Conservation (phyloP, 805 yeast genomes). For the Pichia deserticola region DNA sequence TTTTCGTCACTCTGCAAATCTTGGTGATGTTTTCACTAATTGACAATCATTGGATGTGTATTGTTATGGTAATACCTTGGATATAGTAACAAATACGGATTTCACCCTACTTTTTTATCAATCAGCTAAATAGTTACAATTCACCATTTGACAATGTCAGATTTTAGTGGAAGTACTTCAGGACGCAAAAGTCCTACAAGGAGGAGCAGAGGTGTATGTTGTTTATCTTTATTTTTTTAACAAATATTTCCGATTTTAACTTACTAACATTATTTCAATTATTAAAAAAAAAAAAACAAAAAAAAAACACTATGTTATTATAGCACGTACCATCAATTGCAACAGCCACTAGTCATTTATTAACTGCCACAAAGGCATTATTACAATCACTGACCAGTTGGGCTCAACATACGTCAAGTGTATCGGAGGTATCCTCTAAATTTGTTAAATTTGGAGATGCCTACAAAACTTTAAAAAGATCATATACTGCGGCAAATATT, state of each 20-base stretch:
- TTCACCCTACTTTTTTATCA: not conserved
- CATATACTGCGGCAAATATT: slow-evolving; percentile 72
- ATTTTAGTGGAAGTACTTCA: not conserved
- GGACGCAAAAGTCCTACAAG: slow-evolving; percentile 6
- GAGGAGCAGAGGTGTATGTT: slow-evolving; percentile 8
- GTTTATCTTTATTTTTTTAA: not conserved
- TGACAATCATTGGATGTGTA: no score
- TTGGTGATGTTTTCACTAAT: no score
- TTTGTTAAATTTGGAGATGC: slow-evolving; percentile 92
- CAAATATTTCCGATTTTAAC: no score
- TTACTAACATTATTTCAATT: not conserved
- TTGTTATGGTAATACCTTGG: no score
- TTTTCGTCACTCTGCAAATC: no score
- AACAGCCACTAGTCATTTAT: slow-evolving; percentile 47
- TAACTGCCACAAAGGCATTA: slow-evolving; percentile 83
- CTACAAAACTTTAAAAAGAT: slow-evolving; percentile 76
- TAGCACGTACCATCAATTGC: slow-evolving; percentile 55
- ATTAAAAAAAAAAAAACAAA: no score
- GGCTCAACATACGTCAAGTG: slow-evolving; percentile 78
- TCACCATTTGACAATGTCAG: slow-evolving; percentile 1
- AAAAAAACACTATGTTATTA: no score
- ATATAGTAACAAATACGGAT: no score
- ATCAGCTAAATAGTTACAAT: not conserved
- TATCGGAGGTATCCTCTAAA: slow-evolving; percentile 78
- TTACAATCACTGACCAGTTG: slow-evolving; percentile 84